Conservation (phyloP, 192 early-diverging fungal species). For the Backusella sp. region DNA sequence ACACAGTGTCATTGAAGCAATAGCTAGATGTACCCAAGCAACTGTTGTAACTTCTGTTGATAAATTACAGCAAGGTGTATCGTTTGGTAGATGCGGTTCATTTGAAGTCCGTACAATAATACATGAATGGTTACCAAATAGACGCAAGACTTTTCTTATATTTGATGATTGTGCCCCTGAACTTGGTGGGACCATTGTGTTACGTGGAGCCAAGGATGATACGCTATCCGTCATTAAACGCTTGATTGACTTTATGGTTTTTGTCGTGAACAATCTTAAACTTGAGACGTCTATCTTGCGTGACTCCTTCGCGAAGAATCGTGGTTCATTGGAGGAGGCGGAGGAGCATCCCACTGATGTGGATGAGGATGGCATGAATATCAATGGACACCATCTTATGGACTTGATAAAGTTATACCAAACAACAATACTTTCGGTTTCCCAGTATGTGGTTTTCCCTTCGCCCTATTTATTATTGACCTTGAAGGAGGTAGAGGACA, state of each 20-base stretch:
- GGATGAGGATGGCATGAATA: slow-evolving; percentile 31
- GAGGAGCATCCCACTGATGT: background rate
- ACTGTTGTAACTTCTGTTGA: slow-evolving; percentile 83
- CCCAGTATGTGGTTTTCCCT: slow-evolving; percentile 83
- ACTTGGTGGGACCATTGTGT: slow-evolving; percentile 82
- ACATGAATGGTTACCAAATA: slow-evolving; percentile 76
- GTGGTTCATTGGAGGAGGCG: slow-evolving; percentile 5
- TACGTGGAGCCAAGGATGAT: slow-evolving; percentile 78
- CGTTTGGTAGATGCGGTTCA: slow-evolving; percentile 72
- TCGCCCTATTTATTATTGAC: slow-evolving; percentile 77
- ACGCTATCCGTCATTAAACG: slow-evolving; percentile 75
- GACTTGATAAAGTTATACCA: slow-evolving; percentile 58
- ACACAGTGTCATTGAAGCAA: slow-evolving; percentile 75
- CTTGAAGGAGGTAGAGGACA: slow-evolving; percentile 60
- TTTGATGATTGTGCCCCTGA: slow-evolving; percentile 83
- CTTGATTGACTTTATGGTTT: slow-evolving; percentile 79
- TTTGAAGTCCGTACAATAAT: slow-evolving; percentile 83
- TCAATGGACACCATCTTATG: slow-evolving; percentile 18
- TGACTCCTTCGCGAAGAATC: slow-evolving; percentile 65
- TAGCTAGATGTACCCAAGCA: slow-evolving; percentile 86
- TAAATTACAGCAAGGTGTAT: slow-evolving; percentile 65
- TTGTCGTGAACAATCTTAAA: slow-evolving; percentile 84
- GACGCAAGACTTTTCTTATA: slow-evolving; percentile 83
- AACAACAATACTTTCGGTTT: slow-evolving; percentile 80
- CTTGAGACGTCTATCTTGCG: slow-evolving; percentile 79